Base-by-base conservation (phyloP, 1,284 basidiomycete species). In the Chondrostereum purpureum region DNA sequence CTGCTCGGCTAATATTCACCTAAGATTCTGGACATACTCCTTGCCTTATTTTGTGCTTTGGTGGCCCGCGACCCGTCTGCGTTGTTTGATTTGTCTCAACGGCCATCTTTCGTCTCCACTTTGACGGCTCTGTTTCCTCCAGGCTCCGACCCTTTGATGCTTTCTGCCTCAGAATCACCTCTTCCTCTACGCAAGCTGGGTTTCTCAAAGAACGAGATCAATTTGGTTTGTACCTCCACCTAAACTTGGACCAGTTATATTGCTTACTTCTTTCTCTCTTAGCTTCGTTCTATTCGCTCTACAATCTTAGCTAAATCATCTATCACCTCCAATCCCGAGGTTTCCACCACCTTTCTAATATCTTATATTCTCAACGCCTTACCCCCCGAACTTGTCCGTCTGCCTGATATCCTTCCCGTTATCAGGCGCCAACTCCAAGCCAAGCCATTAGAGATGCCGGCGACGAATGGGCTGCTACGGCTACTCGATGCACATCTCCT, bases 401-500 rank as follows among this genome's bases (percentile, higher is more conserved):
- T 21, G 21, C 8, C 6, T 10, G 10, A 42, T 19, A 11, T 24
- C 6, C 13, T 10, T 4, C 16, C 13, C 10, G 35, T 17, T 14
- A 22, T 11, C 36, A 22, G n/a, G 3, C 16, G n/a, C 31, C 19
- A n/a, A n/a, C n/a, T n/a, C 27, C n/a, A 39, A 14, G 27, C 8
- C 35, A 13, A 37, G 17, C 20, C 22, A 12, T 33, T 18, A 45
- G 46, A 64, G 54, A 80, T 31, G 61, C 66, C 14, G 73, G 73
- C 53, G 61, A 80, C 10, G 70, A 31, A 76, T 49, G 66, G 77
- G 23, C 77, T 80, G 50, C 65, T 89, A 17, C 66, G 66, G 12
- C 62, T 88, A 2, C 53, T 88, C 5, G 86, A 88, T 52, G 64
- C 69, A 1, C 80, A 72, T 54, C 66, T 88, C 1, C 61, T 87